Base-by-base conservation (phyloP, 345 rosid species). In the Syzygium oleosum region DNA sequence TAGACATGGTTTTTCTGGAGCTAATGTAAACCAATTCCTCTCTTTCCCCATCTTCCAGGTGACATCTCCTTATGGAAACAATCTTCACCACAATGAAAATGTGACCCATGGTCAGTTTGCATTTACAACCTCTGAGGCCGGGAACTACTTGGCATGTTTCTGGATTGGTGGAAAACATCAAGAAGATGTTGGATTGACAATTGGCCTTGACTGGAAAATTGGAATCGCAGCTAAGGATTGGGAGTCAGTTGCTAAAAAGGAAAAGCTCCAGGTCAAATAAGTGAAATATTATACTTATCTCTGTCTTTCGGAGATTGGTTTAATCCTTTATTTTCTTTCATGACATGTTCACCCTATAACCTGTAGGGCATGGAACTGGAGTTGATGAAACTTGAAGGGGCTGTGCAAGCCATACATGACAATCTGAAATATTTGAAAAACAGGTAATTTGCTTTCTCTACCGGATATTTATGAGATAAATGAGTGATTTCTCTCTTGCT, bases 151-250 rank as follows among this genome's bases (percentile, higher is more conserved):
- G 87, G 97, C 98, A 85, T 97, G 99, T 90, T 97, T 97, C 93
- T 95, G 93, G 96, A 41, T 89, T 88, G 95, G 91, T 85, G 87
- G 88, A 15, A 88, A 56, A 23, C 91, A 87, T 38, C 93, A 90
- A 46, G 91, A 89, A 59, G 88, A 88, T 54, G 88, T 87, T 56
- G 91, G 88, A 38, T 51, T 91, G 34, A 96, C 94, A 84, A 90
- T 97, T 63, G 94, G 97, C 77, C 89, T 97, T 58, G 99, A 97
- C 89, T 97, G 99, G 99, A 96, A 91, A 93, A 95, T 87, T 31
- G 99, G 99, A 84, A 93, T 96, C 19, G 95, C 97, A 38, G 96
- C 99, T 11, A 95, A 95, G 92, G 98, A 97, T 91, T 97, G 99
- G 99, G 98, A 96, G 27, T 93, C 99, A 38, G 96, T 97, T 89